phyloP scores from a whole-genome alignment of 805 yeast genomes.

The Torulaspora delbrueckii region DNA sequence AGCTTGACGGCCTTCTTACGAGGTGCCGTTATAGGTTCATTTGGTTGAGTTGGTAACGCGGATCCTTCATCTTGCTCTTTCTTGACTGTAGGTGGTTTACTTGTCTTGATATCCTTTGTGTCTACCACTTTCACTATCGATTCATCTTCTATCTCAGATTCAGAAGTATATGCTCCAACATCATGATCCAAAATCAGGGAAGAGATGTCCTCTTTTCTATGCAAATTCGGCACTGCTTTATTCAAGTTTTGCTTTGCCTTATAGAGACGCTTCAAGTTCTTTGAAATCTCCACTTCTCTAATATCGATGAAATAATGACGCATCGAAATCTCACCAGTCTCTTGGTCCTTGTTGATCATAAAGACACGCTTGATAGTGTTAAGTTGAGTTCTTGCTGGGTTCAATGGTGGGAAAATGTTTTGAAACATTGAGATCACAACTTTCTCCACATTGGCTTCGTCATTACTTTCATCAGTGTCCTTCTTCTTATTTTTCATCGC shows the following conservation, averaged over 20 bases:
- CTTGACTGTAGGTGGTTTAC: slow-evolving; percentile 22
- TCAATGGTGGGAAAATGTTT: slow-evolving; percentile 91
- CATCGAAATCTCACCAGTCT: slow-evolving; percentile 69
- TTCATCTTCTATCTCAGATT: slow-evolving; percentile 92
- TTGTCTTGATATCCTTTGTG: slow-evolving; percentile 27
- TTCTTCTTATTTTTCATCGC: slow-evolving; percentile 14
- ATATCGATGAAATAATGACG: slow-evolving; percentile 90
- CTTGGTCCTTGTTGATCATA: slow-evolving; percentile 67
- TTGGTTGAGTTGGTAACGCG: slow-evolving; percentile 1
- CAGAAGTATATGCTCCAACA: slow-evolving; percentile 73
- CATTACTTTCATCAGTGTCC: slow-evolving; percentile 10
- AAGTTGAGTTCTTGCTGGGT: slow-evolving; percentile 76
- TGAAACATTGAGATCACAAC: slow-evolving; percentile 85
- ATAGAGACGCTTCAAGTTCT: slow-evolving; percentile 66
- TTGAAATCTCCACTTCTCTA: slow-evolving; percentile 71
- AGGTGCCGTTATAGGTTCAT: slow-evolving; percentile 19
- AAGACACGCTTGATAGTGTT: slow-evolving; percentile 76
- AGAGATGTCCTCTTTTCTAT: slow-evolving; percentile 65
- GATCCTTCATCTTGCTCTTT: slow-evolving; percentile 21
- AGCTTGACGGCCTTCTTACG: slow-evolving; percentile 82
- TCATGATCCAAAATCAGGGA: slow-evolving; percentile 81
- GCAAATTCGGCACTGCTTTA: slow-evolving; percentile 66
- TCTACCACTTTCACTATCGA: slow-evolving; percentile 59
- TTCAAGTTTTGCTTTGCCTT: slow-evolving; percentile 55
- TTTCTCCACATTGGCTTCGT: slow-evolving; percentile 60